Evolutionary conservation across 495 filamentous ascomycete species (phyloP).

Genomic region (Aspergillus diversus): DNA sequence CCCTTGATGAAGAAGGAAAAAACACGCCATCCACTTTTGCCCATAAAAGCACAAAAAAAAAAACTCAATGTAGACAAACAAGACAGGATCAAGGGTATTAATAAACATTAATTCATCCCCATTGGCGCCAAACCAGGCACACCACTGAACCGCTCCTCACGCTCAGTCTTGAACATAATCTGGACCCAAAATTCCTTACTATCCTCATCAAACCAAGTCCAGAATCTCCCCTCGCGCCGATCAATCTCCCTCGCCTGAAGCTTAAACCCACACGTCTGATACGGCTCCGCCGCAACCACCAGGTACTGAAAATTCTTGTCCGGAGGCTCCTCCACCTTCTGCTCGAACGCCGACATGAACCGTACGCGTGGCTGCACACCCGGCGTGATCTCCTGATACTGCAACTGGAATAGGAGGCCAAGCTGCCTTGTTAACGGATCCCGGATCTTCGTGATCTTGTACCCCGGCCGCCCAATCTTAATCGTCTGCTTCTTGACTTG

Average conservation of each 20-base stretch:
- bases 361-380: slow-evolving; percentile 79
- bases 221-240: slow-evolving; percentile 81
- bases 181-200: slow-evolving; percentile 99
- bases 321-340: slow-evolving; percentile 93
- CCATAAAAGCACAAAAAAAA: not conserved
- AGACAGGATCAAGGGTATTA: slow-evolving; percentile 4
- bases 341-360: slow-evolving; percentile 97
- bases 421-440: slow-evolving; percentile 90
- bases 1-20: not conserved
- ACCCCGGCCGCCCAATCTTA: slow-evolving; percentile 95
- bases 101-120: slow-evolving; percentile 22
- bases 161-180: slow-evolving; percentile 97
- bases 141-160: slow-evolving; percentile 92
- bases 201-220: slow-evolving; percentile 95
- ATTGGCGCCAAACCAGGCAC: slow-evolving; percentile 86
- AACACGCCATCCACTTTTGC: slow-evolving; percentile 2
- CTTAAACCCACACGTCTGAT: slow-evolving; percentile 97
- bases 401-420: slow-evolving; percentile 90
- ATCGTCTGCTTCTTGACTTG: slow-evolving; percentile 87
- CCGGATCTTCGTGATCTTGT: slow-evolving; percentile 95
- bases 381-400: slow-evolving; percentile 87
- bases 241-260: slow-evolving; percentile 94
- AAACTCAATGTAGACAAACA: slow-evolving; percentile 12
- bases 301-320: slow-evolving; percentile 95
- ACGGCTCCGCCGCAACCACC: slow-evolving; percentile 93